phyloP scores from a whole-genome alignment of 1,284 basidiomycete species.

The Xerocomus minutiporus region DNA sequence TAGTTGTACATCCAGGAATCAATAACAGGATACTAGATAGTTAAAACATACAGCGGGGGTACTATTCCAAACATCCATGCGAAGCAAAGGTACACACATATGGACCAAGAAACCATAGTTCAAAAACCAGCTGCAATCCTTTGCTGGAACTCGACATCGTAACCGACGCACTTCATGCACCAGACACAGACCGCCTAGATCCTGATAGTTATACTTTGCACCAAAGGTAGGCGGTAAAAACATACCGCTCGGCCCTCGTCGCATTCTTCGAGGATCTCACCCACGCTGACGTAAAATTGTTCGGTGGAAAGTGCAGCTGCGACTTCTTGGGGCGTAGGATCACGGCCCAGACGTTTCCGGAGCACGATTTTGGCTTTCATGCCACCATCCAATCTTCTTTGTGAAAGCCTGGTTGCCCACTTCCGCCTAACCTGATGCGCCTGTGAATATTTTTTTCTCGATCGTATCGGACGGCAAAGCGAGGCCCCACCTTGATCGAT shows the following conservation, averaged over 20 bases:
- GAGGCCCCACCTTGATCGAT: constrained; percentile 7
- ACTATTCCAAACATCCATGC: too few relatives aligned
- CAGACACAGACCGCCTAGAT: constrained; percentile 6
- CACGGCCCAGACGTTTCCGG: constrained; percentile 5
- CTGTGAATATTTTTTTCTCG: not conserved
- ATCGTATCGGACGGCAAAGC: not conserved
- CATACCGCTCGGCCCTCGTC: constrained; percentile 6
- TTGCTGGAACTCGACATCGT: constrained; percentile 14
- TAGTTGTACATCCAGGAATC: not conserved
- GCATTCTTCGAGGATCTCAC: constrained; percentile 7
- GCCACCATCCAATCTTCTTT: not conserved
- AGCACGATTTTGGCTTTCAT: constrained; percentile 12
- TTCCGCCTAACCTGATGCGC: constrained; percentile 1
- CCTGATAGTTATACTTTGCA: not conserved
- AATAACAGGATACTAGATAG: not conserved
- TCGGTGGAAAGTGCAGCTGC: not conserved
- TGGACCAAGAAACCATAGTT: not conserved
- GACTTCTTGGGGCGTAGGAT: constrained; percentile 10
- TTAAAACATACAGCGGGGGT: not conserved
- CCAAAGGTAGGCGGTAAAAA: not conserved
- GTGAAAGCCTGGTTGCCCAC: not conserved
- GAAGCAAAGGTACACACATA: not conserved
- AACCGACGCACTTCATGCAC: constrained; percentile 11
- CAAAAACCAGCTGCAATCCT: constrained; percentile 4
- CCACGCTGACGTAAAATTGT: not conserved